These are phyloP conservation scores for Hyphopichia buzzinii DNA, from an alignment of 1,139 yeast genomes.

Conservation along the genomic window DNA sequence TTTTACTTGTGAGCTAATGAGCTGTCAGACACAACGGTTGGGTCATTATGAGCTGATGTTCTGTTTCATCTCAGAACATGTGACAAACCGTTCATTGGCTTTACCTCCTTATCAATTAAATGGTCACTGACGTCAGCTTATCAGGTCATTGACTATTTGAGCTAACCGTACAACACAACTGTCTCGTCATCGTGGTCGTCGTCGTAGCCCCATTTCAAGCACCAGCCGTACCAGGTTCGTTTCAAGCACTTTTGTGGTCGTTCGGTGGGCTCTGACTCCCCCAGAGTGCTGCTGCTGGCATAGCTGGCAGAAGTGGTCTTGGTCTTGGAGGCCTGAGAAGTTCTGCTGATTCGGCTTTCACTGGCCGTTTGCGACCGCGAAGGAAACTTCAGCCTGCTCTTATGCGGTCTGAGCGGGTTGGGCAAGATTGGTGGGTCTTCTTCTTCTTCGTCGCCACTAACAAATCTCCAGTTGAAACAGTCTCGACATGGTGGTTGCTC, in stretches of 20 bases:
- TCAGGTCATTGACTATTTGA: too few relatives aligned
- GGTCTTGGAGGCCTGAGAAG: not conserved
- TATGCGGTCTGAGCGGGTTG: conserved; percentile 33
- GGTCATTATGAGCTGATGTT: too few relatives aligned
- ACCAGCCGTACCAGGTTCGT: conserved; percentile 51
- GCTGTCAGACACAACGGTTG: too few relatives aligned
- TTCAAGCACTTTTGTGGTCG: conserved; percentile 37
- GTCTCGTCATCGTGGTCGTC: conserved; percentile 11
- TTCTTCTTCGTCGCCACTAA: conserved; percentile 48
- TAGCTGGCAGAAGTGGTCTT: not conserved
- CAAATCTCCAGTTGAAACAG: conserved; percentile 89
- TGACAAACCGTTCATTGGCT: too few relatives aligned
- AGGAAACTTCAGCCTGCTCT: conserved; percentile 1
- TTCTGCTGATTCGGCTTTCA: not conserved
- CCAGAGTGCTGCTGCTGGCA: conserved; percentile 7
- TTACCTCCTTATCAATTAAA: too few relatives aligned
- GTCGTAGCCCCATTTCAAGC: conserved; percentile 37
- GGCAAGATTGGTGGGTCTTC: conserved; percentile 40
- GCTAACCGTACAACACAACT: too few relatives aligned
- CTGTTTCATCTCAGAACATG: too few relatives aligned
- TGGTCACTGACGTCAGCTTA: too few relatives aligned
- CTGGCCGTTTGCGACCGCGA: conserved; percentile 17
- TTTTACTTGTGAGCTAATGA: too few relatives aligned
- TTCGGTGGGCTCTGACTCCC: conserved; percentile 10
- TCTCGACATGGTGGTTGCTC: conserved; percentile 81